These are phyloP conservation scores for Turnera subulata DNA, from an alignment of 345 rosid species.

Conservation along the genomic window DNA sequence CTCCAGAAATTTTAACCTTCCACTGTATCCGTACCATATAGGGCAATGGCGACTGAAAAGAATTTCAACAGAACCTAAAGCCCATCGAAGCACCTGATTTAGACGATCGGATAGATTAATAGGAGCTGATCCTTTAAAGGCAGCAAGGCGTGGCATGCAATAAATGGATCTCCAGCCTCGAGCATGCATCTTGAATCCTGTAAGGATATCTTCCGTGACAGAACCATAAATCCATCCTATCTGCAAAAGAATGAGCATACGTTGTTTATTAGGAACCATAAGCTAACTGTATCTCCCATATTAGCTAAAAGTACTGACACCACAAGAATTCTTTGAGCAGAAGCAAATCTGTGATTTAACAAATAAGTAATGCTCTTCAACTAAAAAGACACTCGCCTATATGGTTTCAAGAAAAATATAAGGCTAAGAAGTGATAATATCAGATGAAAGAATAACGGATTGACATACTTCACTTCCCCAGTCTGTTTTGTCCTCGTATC, in stretches of 20 bases:
- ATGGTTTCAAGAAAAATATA: too few relatives aligned
- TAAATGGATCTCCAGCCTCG: slow-evolving; percentile 47
- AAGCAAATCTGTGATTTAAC: too few relatives aligned
- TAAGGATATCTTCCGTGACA: slow-evolving; percentile 37
- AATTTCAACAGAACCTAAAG: slow-evolving; percentile 42
- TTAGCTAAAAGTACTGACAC: too few relatives aligned
- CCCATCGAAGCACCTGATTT: slow-evolving; percentile 47
- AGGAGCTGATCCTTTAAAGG: slow-evolving; percentile 47
- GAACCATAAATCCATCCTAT: slow-evolving; percentile 47
- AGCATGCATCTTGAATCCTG: slow-evolving; percentile 43
- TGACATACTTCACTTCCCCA: slow-evolving; percentile 40
- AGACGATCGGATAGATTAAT: slow-evolving; percentile 43
- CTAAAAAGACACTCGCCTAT: too few relatives aligned
- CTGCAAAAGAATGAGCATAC: slow-evolving; percentile 22
- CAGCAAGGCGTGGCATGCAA: slow-evolving; percentile 38
- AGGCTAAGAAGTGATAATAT: too few relatives aligned
- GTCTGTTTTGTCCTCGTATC: slow-evolving; percentile 46
- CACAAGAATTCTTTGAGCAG: too few relatives aligned
- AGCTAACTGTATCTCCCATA: too few relatives aligned
- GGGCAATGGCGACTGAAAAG: slow-evolving; percentile 43
- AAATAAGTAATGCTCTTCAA: too few relatives aligned
- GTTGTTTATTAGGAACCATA: slow-evolving; percentile 1
- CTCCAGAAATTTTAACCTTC: slow-evolving; percentile 33
- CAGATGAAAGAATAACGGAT: background rate
- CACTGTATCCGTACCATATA: slow-evolving; percentile 36